A percentile compares a stretch with the other conserved stretches of the same genome.
Conservation (phyloP, 257 asterid genomes). For the Nicotiana otophora region DNA sequence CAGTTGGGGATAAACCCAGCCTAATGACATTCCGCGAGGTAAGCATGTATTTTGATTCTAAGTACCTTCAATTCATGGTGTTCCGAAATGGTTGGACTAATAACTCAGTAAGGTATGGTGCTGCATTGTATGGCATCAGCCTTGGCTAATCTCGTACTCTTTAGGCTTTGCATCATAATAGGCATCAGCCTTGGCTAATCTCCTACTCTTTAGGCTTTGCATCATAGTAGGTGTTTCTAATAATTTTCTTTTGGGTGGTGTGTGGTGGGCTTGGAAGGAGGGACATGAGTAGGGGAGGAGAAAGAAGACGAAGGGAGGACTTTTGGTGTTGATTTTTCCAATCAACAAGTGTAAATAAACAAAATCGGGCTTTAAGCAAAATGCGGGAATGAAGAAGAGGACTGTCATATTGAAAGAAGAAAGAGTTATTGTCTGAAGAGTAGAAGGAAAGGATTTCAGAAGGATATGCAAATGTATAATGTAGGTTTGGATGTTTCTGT, state of each 20-base stretch:
- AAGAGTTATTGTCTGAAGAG: no score
- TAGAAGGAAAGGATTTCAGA: no score
- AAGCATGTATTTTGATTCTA: conserved; percentile 11
- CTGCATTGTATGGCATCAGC: not conserved
- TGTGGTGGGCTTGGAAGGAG: not conserved
- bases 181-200: not conserved
- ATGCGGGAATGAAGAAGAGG: no score
- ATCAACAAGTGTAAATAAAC: no score
- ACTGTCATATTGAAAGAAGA: no score
- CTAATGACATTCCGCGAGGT: conserved; percentile 98
- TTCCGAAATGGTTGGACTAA: conserved; percentile 2
- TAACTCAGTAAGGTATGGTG: not conserved
- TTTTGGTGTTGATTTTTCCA: no score
- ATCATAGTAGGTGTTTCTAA: not conserved
- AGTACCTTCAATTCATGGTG: not conserved
- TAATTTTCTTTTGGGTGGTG: not conserved
- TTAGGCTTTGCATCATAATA: not conserved
- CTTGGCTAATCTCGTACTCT: not conserved
- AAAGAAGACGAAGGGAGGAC: no score
- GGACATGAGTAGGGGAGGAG: not conserved
- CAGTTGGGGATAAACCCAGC: conserved; percentile 98
- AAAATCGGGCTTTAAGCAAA: no score
- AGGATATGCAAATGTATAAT: no score
- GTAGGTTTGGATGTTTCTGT: no score
- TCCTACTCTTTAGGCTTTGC: conserved; percentile 2